phyloP scores from a whole-genome alignment of 441 rosid genomes.

The Erodium trifolium region DNA sequence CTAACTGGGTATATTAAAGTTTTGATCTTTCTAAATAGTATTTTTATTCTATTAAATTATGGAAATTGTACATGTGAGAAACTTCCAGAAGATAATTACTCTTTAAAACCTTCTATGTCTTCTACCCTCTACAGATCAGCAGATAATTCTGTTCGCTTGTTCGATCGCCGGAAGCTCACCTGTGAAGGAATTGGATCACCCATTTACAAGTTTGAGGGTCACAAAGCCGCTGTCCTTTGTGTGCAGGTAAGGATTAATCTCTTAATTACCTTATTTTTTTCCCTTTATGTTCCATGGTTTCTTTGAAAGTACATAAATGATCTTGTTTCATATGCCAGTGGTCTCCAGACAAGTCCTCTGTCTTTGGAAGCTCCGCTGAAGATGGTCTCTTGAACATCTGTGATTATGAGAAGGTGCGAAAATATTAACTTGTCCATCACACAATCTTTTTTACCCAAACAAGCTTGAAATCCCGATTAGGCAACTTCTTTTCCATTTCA shows the following conservation, averaged over 20 bases:
- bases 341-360: conserved; percentile 92
- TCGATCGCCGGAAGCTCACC: too few relatives aligned
- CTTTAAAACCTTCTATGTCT: too few relatives aligned
- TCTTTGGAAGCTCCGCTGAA: conserved; percentile 97
- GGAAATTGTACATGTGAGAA: too few relatives aligned
- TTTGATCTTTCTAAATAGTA: too few relatives aligned
- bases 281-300: background rate
- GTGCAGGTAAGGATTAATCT: conserved; percentile 57
- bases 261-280: background rate
- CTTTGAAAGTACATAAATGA: background rate
- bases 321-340: conserved; percentile 43
- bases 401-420: conserved; percentile 81
- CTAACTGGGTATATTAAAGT: too few relatives aligned
- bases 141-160: too few relatives aligned
- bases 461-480: background rate
- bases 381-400: conserved; percentile 94
- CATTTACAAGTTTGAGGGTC: too few relatives aligned
- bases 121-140: too few relatives aligned
- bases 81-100: too few relatives aligned
- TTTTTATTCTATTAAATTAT: too few relatives aligned
- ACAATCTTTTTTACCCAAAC: background rate
- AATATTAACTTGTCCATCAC: background rate
- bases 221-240: conserved; percentile 47
- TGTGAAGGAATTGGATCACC: too few relatives aligned
- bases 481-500: background rate